A percentile compares a stretch with the other conserved stretches of the same genome.
Conservation (phyloP, 495 filamentous ascomycete genomes). For the Filosporella fistucella region DNA sequence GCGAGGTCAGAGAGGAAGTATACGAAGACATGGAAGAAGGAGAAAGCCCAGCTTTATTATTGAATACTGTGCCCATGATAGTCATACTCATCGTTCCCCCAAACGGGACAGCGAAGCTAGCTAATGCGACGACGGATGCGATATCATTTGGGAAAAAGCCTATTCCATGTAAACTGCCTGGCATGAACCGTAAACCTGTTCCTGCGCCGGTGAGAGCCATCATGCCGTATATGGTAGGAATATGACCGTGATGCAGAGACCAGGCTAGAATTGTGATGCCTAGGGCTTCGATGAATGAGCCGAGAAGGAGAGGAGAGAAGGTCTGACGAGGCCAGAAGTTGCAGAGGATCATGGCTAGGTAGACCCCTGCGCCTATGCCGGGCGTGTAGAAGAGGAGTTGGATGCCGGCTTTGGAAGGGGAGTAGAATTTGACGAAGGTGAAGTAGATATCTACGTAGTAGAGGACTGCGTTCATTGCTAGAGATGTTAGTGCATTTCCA, state of each 20-base stretch:
- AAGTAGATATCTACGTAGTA: constrained; percentile 62
- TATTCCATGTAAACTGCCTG: constrained; percentile 43
- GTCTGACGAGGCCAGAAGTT: constrained; percentile 55
- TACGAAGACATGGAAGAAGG: constrained; percentile 13
- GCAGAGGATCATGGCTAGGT: constrained; percentile 46
- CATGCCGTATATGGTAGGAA: constrained; percentile 48
- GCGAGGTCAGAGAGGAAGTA: constrained; percentile 14
- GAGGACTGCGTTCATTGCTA: constrained; percentile 45
- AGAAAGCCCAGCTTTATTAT: constrained; percentile 32
- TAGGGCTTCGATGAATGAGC: constrained; percentile 40
- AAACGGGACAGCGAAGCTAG: constrained; percentile 46
- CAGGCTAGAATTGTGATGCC: constrained; percentile 44
- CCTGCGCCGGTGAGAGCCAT: constrained; percentile 54
- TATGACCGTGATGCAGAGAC: constrained; percentile 36
- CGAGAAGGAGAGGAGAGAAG: constrained; percentile 42
- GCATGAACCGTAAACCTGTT: constrained; percentile 48
- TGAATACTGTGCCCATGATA: constrained; percentile 57
- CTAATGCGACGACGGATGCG: constrained; percentile 44
- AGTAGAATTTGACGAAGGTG: constrained; percentile 42
- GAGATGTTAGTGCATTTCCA: constrained; percentile 3
- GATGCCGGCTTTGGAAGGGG: constrained; percentile 41
- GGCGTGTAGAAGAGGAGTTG: constrained; percentile 43
- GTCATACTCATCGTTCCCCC: constrained; percentile 55
- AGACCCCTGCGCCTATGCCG: constrained; percentile 45
- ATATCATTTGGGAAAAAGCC: constrained; percentile 49